Percentiles rank a stretch among this genome's conserved stretches.
Evolutionary conservation across 2,329 filamentous ascomycete species (phyloP).

Genomic region (Talaromyces sp.): DNA sequence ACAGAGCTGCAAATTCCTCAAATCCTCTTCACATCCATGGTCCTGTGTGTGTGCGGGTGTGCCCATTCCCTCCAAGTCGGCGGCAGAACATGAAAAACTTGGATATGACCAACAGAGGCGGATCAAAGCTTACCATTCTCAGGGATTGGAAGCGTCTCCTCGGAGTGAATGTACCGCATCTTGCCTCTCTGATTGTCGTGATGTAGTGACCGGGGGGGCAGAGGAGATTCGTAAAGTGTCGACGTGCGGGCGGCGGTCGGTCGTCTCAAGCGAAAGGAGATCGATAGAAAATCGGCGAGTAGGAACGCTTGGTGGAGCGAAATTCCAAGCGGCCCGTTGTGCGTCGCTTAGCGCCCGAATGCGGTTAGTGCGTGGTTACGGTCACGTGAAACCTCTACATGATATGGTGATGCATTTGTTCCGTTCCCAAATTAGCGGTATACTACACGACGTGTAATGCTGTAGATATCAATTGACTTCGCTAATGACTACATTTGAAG

Average conservation of each 20-base stretch:
- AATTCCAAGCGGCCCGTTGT: constrained; percentile 36
- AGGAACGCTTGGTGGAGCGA: constrained; percentile 30
- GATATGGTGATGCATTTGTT: not conserved
- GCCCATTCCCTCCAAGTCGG: not conserved
- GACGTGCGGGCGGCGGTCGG: constrained; percentile 28
- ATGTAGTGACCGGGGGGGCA: constrained; percentile 31
- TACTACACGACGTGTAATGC: too few species aligned
- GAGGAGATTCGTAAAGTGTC: constrained; percentile 25
- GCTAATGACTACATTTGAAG: not conserved
- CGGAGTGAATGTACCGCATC: constrained; percentile 99
- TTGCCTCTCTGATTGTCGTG: constrained; percentile 49
- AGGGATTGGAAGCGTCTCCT: constrained; percentile 92
- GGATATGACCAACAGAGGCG: not conserved
- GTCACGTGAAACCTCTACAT: constrained; percentile 22
- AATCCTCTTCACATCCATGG: not conserved
- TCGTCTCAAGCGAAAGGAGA: constrained; percentile 5
- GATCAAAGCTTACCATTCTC: constrained; percentile 74
- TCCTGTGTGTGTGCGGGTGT: not conserved
- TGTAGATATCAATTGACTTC: not conserved
- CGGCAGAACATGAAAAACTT: not conserved
- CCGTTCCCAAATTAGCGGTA: not conserved
- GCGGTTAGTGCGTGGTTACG: constrained; percentile 25
- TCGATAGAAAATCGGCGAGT: constrained; percentile 33
- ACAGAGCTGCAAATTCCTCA: not conserved
- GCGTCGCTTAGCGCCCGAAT: constrained; percentile 37